phyloP scores from a whole-genome alignment of 116 monocot genomes.

The Cymodocea nodosa region DNA sequence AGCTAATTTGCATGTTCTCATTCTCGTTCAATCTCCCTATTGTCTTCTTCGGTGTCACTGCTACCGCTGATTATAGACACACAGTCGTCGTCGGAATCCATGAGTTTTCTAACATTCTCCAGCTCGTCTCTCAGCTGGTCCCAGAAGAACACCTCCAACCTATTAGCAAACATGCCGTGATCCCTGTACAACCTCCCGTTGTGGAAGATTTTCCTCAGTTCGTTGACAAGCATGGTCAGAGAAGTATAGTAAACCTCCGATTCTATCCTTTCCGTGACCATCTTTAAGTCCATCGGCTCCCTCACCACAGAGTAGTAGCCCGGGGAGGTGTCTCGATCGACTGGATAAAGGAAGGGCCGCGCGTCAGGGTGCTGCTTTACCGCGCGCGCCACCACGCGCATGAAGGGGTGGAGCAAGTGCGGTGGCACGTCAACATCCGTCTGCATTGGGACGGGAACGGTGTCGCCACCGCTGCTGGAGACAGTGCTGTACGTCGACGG shows the following conservation, averaged over 20 bases:
- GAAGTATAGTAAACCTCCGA: background rate
- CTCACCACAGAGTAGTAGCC: background rate
- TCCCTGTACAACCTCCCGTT: background rate
- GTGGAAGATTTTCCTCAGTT: background rate
- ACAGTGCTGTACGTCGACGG: too few species aligned
- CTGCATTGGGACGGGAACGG: background rate
- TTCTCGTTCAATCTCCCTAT: too few species aligned
- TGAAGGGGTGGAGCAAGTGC: background rate
- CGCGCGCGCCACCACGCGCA: background rate
- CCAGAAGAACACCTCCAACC: background rate
- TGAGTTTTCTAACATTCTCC: too few species aligned
- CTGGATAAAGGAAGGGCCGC: background rate
- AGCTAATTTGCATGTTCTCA: too few species aligned
- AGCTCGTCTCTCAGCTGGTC: background rate
- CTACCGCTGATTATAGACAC: too few species aligned
- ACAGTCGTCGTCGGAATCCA: too few species aligned
- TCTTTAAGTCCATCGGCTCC: conserved; percentile 2
- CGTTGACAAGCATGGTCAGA: background rate
- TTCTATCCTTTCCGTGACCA: background rate
- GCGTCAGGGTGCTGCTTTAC: conserved; percentile 2
- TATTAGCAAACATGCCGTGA: background rate
- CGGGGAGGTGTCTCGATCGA: background rate
- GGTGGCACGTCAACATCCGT: background rate
- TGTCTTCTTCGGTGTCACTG: too few species aligned
- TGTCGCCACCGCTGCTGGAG: background rate